Evolutionary conservation across 345 rosid species (phyloP).

Genomic region (Aquilaria malaccensis): DNA sequence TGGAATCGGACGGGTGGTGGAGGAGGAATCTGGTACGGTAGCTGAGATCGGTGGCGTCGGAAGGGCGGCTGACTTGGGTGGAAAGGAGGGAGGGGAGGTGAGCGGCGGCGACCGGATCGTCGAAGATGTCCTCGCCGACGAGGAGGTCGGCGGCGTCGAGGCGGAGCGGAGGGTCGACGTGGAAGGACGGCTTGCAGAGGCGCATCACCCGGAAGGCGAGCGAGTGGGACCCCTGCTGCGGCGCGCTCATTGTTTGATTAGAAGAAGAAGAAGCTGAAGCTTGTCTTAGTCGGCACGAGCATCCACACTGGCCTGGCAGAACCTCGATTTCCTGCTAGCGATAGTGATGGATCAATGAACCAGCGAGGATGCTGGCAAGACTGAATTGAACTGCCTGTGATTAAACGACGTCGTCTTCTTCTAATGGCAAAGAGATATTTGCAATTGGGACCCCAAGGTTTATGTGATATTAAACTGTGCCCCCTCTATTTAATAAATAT

Average conservation of each 20-base stretch:
- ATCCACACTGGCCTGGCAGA: no score
- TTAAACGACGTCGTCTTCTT: no score
- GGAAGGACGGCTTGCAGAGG: conserved; percentile 83
- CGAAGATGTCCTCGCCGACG: conserved; percentile 88
- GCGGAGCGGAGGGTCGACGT: conserved; percentile 77
- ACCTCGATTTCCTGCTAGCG: no score
- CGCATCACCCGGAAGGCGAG: conserved; percentile 98
- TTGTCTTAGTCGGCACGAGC: neutral
- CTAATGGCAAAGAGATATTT: no score
- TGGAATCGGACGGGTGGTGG: conserved; percentile 63
- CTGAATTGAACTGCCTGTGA: no score
- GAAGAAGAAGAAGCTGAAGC: neutral
- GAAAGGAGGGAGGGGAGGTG: conserved; percentile 42
- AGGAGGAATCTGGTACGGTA: conserved; percentile 66
- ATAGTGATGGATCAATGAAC: no score
- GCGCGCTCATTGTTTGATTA: conserved; percentile 34
- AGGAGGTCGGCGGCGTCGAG: conserved; percentile 82
- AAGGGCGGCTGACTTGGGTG: conserved; percentile 18
- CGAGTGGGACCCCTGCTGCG: conserved; percentile 70
- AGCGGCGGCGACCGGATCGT: conserved; percentile 67
- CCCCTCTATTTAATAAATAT: no score
- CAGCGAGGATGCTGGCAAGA: no score
- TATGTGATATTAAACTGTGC: no score
- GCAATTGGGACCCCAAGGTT: no score
- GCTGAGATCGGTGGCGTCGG: conserved; percentile 56